Conservation (phyloP, 805 yeast genomes). For the Nakazawaea ernobii region DNA sequence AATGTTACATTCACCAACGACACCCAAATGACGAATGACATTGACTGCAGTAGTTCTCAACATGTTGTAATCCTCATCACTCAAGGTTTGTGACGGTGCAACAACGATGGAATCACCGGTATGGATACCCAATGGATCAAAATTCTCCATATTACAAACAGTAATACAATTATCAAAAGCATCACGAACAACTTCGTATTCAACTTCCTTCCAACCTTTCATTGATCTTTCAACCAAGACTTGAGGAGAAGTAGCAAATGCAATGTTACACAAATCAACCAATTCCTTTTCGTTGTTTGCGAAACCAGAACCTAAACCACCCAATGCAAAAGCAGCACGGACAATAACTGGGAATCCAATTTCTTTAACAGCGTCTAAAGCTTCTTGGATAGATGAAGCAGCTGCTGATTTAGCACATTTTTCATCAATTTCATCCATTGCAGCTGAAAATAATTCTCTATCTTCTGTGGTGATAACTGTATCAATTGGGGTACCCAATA, state of each 20-base stretch:
- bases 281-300: slow-evolving; percentile 85
- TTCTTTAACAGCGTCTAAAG: slow-evolving; percentile 73
- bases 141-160: slow-evolving; percentile 98
- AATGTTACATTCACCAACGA: slow-evolving; percentile 98
- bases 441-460: slow-evolving; percentile 89
- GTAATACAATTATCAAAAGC: slow-evolving; percentile 96
- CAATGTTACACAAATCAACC: slow-evolving; percentile 77
- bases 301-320: slow-evolving; percentile 98
- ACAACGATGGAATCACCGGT: slow-evolving; percentile 99
- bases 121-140: slow-evolving; percentile 97
- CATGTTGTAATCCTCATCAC: slow-evolving; percentile 97
- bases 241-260: slow-evolving; percentile 95
- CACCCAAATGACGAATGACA: slow-evolving; percentile 95
- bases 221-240: slow-evolving; percentile 91
- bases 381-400: slow-evolving; percentile 75
- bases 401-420: slow-evolving; percentile 94
- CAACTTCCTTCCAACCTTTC: slow-evolving; percentile 99
- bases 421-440: slow-evolving; percentile 93
- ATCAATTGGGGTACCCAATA: slow-evolving; percentile 93
- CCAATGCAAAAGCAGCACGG: slow-evolving; percentile 95
- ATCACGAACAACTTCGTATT: slow-evolving; percentile 98
- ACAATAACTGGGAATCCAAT: slow-evolving; percentile 95
- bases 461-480: slow-evolving; percentile 97
- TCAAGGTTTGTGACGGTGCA: slow-evolving; percentile 96
- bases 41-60: slow-evolving; percentile 96